Percentiles rank a stretch among this genome's conserved stretches.
Conservation (phyloP, 768 basidiomycete species). For the Psilocybe sp. region DNA sequence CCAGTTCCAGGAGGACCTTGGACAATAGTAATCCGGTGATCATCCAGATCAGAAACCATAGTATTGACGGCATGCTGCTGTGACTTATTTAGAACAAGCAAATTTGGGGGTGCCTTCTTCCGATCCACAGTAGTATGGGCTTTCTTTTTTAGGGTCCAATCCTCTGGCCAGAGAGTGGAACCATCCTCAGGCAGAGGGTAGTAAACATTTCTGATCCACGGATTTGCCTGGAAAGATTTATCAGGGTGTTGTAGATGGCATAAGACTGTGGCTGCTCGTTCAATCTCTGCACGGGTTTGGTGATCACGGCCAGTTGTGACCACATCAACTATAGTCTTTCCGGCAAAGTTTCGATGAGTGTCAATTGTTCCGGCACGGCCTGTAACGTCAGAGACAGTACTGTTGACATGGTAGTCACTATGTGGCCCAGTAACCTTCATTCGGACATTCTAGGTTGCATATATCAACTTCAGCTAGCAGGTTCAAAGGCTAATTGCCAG, state of each 20-base stretch:
- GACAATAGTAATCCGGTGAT: constrained; percentile 38
- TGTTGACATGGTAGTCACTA: constrained; percentile 39
- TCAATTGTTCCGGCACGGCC: constrained; percentile 33
- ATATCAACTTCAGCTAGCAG: background rate
- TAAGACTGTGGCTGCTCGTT: constrained; percentile 39
- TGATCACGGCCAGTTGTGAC: constrained; percentile 52
- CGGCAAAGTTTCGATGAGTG: constrained; percentile 18
- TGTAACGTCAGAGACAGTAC: constrained; percentile 37
- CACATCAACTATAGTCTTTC: constrained; percentile 36
- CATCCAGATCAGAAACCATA: constrained; percentile 39
- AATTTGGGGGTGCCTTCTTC: background rate
- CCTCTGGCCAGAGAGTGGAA: constrained; percentile 36
- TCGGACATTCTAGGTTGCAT: constrained; percentile 22
- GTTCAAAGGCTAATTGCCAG: background rate
- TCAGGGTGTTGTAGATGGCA: constrained; percentile 39
- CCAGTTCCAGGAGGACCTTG: constrained; percentile 69
- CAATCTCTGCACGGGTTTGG: constrained; percentile 57
- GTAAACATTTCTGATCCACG: constrained; percentile 53
- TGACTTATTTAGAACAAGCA: constrained; percentile 36
- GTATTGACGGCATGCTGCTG: constrained; percentile 45
- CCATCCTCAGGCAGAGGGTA: constrained; percentile 27
- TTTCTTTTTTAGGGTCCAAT: constrained; percentile 23
- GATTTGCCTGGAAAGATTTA: constrained; percentile 33
- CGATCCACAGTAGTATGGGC: background rate
- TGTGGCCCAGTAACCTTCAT: constrained; percentile 22